Conservation (phyloP, 768 basidiomycete genomes). For the Ephemerocybe angulata region DNA sequence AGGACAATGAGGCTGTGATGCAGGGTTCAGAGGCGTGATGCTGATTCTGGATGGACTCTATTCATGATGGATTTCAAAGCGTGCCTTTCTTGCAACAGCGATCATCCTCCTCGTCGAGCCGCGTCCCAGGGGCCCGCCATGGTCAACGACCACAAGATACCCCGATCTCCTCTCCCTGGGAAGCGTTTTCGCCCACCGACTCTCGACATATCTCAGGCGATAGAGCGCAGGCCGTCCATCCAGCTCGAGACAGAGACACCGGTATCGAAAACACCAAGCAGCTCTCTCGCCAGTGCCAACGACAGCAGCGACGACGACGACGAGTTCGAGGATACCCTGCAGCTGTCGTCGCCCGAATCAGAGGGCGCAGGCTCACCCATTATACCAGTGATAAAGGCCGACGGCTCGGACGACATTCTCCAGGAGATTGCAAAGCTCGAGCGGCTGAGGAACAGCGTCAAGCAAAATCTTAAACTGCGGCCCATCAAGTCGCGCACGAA, state of each 20-base stretch:
- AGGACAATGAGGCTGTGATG: not conserved
- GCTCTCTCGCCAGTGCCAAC: too few species aligned
- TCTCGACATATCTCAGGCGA: constrained; percentile 40
- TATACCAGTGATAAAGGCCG: constrained; percentile 1
- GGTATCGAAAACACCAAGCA: constrained; percentile 18
- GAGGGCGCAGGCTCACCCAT: constrained; percentile 28
- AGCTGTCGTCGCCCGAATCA: constrained; percentile 37
- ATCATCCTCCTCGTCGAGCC: not conserved
- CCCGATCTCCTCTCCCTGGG: constrained; percentile 18
- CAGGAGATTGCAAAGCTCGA: constrained; percentile 68
- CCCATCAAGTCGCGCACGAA: constrained; percentile 59
- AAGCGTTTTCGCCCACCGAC: constrained; percentile 52
- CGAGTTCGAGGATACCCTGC: constrained; percentile 37
- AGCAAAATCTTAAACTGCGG: constrained; percentile 72
- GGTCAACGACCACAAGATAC: constrained; percentile 16
- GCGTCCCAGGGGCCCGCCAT: constrained; percentile 8
- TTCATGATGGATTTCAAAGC: constrained; percentile 1
- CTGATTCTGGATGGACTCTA: not conserved
- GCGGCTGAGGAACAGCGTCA: constrained; percentile 64
- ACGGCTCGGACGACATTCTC: constrained; percentile 47
- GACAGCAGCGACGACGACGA: constrained; percentile 32
- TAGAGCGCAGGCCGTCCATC: constrained; percentile 31
- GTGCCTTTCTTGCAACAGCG: not conserved
- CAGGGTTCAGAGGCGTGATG: not conserved
- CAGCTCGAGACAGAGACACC: constrained; percentile 36